A percentile compares a stretch with the other conserved stretches of the same genome.
These are phyloP conservation scores for Kluyveromyces lactis DNA, from an alignment of 805 yeast species.

Conservation along the genomic window DNA sequence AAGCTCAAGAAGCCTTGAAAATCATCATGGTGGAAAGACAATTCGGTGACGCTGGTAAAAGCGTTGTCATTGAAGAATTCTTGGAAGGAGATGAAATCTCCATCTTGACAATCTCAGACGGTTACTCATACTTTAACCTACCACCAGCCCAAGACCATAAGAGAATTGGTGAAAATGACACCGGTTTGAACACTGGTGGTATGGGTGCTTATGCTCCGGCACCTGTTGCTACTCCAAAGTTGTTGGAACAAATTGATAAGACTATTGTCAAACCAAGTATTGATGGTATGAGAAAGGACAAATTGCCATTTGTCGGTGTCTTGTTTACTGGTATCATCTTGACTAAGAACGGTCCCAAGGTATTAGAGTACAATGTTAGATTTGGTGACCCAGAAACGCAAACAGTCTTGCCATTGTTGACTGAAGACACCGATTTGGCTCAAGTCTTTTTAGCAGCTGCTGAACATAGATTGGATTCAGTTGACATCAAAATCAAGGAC, in stretches of 20 bases:
- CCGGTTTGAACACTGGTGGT: constrained; percentile 96
- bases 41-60: constrained; percentile 92
- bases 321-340: constrained; percentile 93
- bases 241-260: constrained; percentile 61
- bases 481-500: constrained; percentile 44
- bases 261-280: constrained; percentile 84
- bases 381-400: constrained; percentile 99
- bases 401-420: constrained; percentile 81
- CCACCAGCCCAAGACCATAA: constrained; percentile 99
- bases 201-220: constrained; percentile 99
- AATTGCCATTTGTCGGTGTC: constrained; percentile 91
- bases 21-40: constrained; percentile 84
- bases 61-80: constrained; percentile 91
- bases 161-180: constrained; percentile 86
- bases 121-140: constrained; percentile 79
- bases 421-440: constrained; percentile 83
- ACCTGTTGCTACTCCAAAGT: constrained; percentile 77
- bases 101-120: constrained; percentile 85
- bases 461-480: constrained; percentile 87
- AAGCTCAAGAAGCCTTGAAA: constrained; percentile 75
- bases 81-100: constrained; percentile 96
- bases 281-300: constrained; percentile 93
- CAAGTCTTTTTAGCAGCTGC: constrained; percentile 90
- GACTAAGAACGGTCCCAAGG: constrained; percentile 84
- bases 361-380: constrained; percentile 92